Evolutionary conservation across 116 monocot genomes (phyloP).

Genomic region (Cymodocea nodosa): DNA sequence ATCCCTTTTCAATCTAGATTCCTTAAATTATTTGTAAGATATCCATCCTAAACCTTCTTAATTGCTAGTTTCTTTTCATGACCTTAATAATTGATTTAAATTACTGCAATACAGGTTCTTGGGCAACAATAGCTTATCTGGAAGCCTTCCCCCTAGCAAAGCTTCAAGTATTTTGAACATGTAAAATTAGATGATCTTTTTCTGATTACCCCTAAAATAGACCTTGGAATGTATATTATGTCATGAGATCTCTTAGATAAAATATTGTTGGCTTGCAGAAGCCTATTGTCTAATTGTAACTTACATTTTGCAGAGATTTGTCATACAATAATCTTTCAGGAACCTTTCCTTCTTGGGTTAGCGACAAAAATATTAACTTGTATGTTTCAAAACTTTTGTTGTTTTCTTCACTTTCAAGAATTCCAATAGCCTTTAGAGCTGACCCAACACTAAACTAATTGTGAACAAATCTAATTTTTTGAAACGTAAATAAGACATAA

Average conservation of each 20-base stretch:
- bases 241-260: not conserved
- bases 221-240: not conserved
- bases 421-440: too few species aligned
- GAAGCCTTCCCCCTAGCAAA: conserved; percentile 41
- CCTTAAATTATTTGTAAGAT: conserved; percentile 1
- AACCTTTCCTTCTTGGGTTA: conserved; percentile 9
- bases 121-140: conserved; percentile 65
- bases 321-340: conserved; percentile 17
- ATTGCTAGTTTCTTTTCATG: too few species aligned
- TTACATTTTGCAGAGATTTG: conserved; percentile 10
- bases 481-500: too few species aligned
- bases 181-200: conserved; percentile 16
- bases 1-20: not conserved
- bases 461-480: too few species aligned
- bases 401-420: too few species aligned
- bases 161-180: conserved; percentile 30
- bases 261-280: not conserved
- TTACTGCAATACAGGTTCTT: conserved; percentile 35
- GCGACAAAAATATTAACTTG: not conserved
- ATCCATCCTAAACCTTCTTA: not conserved
- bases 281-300: not conserved
- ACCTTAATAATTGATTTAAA: not conserved
- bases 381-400: not conserved
- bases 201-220: not conserved
- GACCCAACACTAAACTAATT: too few species aligned